Evolutionary conservation across 805 yeast genomes (phyloP).

Genomic region (Hanseniaspora pseudoguilliermondii): DNA sequence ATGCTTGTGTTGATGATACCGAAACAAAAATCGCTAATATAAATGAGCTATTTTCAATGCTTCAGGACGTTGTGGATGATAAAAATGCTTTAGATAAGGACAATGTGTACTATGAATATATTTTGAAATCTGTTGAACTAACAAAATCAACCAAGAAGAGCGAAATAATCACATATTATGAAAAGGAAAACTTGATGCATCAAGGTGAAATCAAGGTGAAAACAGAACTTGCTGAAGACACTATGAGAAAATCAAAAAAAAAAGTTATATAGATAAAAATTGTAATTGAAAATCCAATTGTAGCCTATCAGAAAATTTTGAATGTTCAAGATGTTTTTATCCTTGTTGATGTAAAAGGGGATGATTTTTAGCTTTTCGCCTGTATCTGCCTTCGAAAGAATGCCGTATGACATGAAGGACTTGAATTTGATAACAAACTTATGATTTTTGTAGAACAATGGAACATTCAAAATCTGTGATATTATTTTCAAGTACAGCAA

Average conservation of each 20-base stretch:
- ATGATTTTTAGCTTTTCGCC: not conserved
- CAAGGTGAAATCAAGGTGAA: not conserved
- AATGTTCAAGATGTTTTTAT: not conserved
- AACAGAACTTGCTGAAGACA: too few relatives aligned
- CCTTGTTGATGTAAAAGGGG: constrained; percentile 3
- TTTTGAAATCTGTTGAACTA: not conserved
- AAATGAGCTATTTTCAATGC: not conserved
- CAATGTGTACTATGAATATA: not conserved
- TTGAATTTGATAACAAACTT: constrained; percentile 5
- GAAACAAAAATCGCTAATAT: not conserved
- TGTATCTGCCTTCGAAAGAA: not conserved
- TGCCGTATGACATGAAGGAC: not conserved
- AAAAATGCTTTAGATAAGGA: not conserved
- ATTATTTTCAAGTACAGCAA: constrained; percentile 4
- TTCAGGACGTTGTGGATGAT: not conserved
- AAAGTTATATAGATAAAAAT: not conserved
- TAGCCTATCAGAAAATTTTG: not conserved
- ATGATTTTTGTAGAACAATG: constrained; percentile 5
- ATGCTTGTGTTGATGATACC: not conserved
- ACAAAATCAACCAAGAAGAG: not conserved
- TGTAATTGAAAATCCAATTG: not conserved
- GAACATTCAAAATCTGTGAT: not conserved
- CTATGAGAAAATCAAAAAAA: not conserved
- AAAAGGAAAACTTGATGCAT: not conserved
- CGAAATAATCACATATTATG: not conserved